A percentile compares a stretch with the other conserved stretches of the same genome.
Evolutionary conservation across 169 alveolate genomes (phyloP).

Genomic region (Theileria parva): DNA sequence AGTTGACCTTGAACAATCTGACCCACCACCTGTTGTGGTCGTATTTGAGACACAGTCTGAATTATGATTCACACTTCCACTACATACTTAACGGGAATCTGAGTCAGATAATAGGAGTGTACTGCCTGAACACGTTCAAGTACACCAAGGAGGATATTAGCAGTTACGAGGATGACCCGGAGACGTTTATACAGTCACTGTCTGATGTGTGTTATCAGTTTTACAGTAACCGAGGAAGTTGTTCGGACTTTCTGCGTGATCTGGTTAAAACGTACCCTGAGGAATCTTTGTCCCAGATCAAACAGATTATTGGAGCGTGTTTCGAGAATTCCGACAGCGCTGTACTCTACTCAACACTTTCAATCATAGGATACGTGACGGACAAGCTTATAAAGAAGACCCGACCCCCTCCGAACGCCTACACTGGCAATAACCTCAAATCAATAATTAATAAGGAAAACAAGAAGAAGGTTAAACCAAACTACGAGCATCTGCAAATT

Average conservation of each 20-base stretch:
- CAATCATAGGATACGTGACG: conserved; percentile 33
- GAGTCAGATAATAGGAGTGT: conserved; percentile 34
- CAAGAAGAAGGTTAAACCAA: not conserved
- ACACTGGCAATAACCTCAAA: not conserved
- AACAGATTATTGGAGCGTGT: not conserved
- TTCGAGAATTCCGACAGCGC: conserved; percentile 3
- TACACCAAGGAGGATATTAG: conserved; percentile 39
- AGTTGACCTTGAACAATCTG: conserved; percentile 13
- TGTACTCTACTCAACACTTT: conserved; percentile 10
- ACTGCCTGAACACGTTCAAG: conserved; percentile 49
- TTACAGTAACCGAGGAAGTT: conserved; percentile 44
- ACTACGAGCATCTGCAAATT: conserved; percentile 9
- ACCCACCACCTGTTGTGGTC: conserved; percentile 57
- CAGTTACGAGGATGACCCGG: conserved; percentile 54
- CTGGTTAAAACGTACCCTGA: conserved; percentile 31
- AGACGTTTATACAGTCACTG: conserved; percentile 37
- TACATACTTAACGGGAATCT: conserved; percentile 32
- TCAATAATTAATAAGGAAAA: not conserved
- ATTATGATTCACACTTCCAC: conserved; percentile 17
- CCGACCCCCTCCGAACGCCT: not conserved
- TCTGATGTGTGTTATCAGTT: conserved; percentile 57
- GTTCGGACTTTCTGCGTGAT: conserved; percentile 53
- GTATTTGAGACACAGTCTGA: conserved; percentile 36
- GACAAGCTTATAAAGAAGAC: conserved; percentile 10
- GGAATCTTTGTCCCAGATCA: conserved; percentile 27